Evolutionary conservation across 441 rosid species (phyloP), one percentile per base, ranked within the genome.

Genomic region (Aleurites moluccanus): DNA sequence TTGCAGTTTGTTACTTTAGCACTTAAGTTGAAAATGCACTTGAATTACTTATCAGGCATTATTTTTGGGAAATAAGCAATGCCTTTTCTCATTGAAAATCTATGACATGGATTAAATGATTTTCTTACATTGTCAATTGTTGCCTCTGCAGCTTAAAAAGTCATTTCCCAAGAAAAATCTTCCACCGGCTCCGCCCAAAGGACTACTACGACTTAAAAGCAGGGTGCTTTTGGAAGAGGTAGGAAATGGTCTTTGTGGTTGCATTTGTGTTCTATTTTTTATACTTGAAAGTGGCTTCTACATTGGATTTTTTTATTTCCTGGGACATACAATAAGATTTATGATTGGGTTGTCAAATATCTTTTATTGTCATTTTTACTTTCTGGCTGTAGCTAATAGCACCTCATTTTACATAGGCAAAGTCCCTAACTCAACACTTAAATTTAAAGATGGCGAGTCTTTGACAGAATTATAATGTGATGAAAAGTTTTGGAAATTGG

Each of bases 161-260:
- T 81, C 86, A 49, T 92, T 86, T 85, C 95, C 96, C 27, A 86
- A 76, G 82, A 96, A 94, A 81, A 82, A 25, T 78, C 80, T 94
- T 69, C 98, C 98, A 57, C 89, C 91, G 35, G 86, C 97, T 81
- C 99, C 98, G 1, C 96, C 98, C 53, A 96, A 90, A 88, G 98
- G 93, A 78, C 73, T 96, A 61, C 80, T 96, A 80, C 95, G 88
- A 38, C 61, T 90, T 86, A 96, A 91, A 88, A 92, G 86, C 88
- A 87, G 91, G 85, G 84, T 81, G 69, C 80, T 88, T 61, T 85
- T 96, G 88, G 98, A 96, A 82, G 99, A 91, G 98, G 98, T 96
- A 88, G 72, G 80, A 47, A 73, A 28, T 57, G n/a, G 25, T 49
- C 45, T 53, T 53, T 15, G 23, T 53, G 60, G 57, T 63, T 61